Conservation (phyloP, 345 rosid species). For the Garcia nutans region DNA sequence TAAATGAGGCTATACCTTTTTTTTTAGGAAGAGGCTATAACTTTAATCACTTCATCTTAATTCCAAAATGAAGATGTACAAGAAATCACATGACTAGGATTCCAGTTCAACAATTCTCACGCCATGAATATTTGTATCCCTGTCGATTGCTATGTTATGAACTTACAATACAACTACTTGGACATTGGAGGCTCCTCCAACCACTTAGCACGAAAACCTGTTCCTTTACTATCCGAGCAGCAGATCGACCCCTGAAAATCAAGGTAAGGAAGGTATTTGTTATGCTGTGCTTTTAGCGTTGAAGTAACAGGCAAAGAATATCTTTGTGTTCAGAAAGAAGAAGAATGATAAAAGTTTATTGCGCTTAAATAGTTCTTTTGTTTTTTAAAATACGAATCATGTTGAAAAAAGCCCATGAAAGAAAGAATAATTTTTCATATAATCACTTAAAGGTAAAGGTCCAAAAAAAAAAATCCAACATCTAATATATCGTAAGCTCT, state of each 20-base stretch:
- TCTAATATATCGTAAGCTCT: too few species aligned
- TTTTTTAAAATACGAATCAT: too few species aligned
- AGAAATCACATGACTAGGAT: constrained; percentile 11
- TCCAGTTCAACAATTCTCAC: background rate
- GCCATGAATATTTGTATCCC: background rate
- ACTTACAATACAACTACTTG: constrained; percentile 27
- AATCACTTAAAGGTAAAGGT: too few species aligned
- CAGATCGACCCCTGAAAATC: constrained; percentile 58
- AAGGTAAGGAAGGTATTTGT: background rate
- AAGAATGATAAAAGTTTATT: too few species aligned
- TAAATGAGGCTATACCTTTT: background rate
- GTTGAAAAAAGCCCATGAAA: too few species aligned
- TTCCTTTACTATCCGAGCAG: constrained; percentile 83
- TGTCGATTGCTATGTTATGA: background rate
- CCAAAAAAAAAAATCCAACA: too few species aligned
- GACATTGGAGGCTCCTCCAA: constrained; percentile 64
- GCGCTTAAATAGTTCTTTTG: too few species aligned
- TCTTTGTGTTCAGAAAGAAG: background rate
- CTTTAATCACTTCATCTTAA: background rate
- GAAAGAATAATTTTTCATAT: too few species aligned
- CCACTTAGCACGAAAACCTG: constrained; percentile 98
- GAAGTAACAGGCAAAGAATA: background rate
- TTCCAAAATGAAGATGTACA: background rate
- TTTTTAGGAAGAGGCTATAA: too few species aligned
- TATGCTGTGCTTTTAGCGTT: background rate